These are phyloP conservation scores for Xylaria sp. DNA, from an alignment of 2,329 filamentous ascomycete genomes.

Conservation along the genomic window DNA sequence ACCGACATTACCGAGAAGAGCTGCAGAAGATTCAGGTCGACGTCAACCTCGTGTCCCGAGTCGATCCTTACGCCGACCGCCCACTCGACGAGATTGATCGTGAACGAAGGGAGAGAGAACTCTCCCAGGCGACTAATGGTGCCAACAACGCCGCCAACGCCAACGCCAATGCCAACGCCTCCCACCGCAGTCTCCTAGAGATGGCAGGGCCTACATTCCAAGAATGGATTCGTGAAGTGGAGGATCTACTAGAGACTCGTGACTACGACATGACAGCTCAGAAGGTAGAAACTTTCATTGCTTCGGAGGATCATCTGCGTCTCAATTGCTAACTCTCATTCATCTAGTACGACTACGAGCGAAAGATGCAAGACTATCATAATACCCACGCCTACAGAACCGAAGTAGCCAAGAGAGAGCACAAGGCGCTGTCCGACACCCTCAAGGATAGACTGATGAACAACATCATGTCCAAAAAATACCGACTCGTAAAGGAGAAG, in stretches of 20 bases:
- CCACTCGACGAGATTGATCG: constrained; percentile 58
- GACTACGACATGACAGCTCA: constrained; percentile 85
- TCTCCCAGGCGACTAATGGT: constrained; percentile 51
- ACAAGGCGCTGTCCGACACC: constrained; percentile 67
- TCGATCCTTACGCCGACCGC: constrained; percentile 53
- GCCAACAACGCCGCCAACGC: constrained; percentile 49
- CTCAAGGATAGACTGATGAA: constrained; percentile 75
- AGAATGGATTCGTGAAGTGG: constrained; percentile 85
- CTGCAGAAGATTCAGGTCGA: constrained; percentile 81
- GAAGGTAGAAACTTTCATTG: constrained; percentile 66
- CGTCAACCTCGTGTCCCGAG: constrained; percentile 40
- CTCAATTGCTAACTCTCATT: constrained; percentile 39
- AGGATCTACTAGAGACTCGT: constrained; percentile 86
- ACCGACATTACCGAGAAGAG: constrained; percentile 87
- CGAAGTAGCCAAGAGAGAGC: constrained; percentile 71
- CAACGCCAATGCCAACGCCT: constrained; percentile 45
- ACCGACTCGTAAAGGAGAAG: constrained; percentile 71
- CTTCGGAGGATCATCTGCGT: background rate
- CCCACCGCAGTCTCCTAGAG: constrained; percentile 68
- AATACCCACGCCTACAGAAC: constrained; percentile 70
- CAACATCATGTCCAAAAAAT: constrained; percentile 71
- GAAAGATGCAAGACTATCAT: constrained; percentile 67
- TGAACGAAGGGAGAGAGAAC: constrained; percentile 51
- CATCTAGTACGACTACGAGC: constrained; percentile 69
- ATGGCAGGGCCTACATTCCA: constrained; percentile 87